Evolutionary conservation across 202 grass and related monocot genomes (phyloP).

Genomic region (Dendrocalamus latiflorus): DNA sequence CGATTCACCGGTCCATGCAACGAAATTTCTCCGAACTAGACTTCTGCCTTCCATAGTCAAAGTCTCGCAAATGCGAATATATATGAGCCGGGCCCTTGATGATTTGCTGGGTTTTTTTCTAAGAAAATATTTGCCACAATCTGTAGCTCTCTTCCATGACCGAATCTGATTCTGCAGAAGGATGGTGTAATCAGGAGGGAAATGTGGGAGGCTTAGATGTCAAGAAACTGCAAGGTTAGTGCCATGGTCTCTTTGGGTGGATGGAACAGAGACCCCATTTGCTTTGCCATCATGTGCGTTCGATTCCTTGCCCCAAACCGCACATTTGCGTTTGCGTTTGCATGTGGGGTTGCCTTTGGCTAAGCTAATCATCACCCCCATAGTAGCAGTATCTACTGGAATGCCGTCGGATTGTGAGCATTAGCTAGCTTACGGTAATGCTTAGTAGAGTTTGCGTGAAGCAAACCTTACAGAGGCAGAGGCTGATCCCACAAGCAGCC

Average conservation of each 20-base stretch:
- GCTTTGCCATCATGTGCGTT: conserved; percentile 6
- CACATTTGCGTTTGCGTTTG: not conserved
- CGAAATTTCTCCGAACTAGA: not conserved
- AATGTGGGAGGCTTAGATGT: not conserved
- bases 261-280: not conserved
- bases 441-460: conserved; percentile 5
- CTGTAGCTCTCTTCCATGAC: not conserved
- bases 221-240: not conserved
- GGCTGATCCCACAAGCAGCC: too few species aligned
- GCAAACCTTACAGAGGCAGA: not conserved
- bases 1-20: not conserved
- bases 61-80: not conserved
- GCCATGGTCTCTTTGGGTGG: not conserved
- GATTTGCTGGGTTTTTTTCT: not conserved
- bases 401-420: not conserved
- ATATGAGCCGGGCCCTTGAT: not conserved
- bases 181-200: not conserved
- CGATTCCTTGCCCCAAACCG: conserved; percentile 12
- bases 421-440: not conserved
- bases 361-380: not conserved
- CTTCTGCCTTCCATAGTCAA: not conserved
- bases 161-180: conserved; percentile 16
- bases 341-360: conserved; percentile 19
- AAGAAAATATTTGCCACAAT: not conserved
- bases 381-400: not conserved